phyloP scores from a whole-genome alignment of 2,329 filamentous ascomycete genomes.

The Aspergillus fructus region DNA sequence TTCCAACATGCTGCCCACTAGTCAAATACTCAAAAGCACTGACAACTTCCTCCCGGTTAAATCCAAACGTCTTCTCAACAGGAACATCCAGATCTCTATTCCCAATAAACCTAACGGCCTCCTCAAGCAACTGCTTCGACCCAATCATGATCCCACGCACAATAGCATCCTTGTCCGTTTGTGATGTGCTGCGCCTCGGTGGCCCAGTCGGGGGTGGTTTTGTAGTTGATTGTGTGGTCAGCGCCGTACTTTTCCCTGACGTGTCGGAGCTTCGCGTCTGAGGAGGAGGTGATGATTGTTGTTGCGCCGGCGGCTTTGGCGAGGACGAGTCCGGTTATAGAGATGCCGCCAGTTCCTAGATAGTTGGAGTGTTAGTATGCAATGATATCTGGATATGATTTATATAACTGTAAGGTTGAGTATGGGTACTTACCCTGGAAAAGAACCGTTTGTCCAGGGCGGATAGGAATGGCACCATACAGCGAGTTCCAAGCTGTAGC shows the following conservation, averaged over 20 bases:
- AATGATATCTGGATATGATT: background rate
- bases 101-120: constrained; percentile 5
- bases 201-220: constrained; percentile 5
- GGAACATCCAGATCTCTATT: constrained; percentile 1
- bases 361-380: no score
- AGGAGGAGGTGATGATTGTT: constrained; percentile 48
- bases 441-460: constrained; percentile 19
- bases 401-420: background rate
- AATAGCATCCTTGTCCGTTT: constrained; percentile 21
- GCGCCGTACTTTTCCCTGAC: constrained; percentile 41
- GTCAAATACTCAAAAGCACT: constrained; percentile 6
- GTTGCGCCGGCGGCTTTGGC: constrained; percentile 47
- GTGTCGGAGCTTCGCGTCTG: constrained; percentile 30
- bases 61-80: constrained; percentile 7
- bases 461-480: constrained; percentile 33
- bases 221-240: constrained; percentile 44
- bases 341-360: constrained; percentile 44
- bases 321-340: constrained; percentile 39
- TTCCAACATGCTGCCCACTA: constrained; percentile 4
- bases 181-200: constrained; percentile 27
- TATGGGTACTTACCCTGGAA: constrained; percentile 28
- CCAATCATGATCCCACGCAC: constrained; percentile 7
- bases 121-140: constrained; percentile 5
- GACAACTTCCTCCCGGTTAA: constrained; percentile 1
- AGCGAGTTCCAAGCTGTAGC: constrained; percentile 46